Conservation (phyloP, 2,329 filamentous ascomycete genomes). For the Fusarium musae region DNA sequence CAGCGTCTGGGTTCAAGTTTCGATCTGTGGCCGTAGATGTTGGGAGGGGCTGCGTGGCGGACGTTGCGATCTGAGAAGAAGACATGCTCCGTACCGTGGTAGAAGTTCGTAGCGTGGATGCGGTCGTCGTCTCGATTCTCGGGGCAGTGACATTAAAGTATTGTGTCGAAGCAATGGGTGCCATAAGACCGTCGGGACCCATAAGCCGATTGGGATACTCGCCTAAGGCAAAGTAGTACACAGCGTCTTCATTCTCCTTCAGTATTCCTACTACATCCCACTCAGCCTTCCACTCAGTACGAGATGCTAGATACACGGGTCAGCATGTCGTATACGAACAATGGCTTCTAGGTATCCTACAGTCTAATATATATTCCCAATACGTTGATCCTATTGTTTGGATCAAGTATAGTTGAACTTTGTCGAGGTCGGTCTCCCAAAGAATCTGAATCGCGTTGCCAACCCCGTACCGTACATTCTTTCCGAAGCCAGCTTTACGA, state of each 20-base stretch:
- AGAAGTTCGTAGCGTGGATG: neutral
- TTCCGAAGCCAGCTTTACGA: rapidly evolving
- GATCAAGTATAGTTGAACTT: rapidly evolving
- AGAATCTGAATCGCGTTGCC: neutral
- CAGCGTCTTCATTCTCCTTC: neutral
- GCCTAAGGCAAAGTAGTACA: neutral
- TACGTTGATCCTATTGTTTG: rapidly evolving
- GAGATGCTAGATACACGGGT: neutral
- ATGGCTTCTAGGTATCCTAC: neutral
- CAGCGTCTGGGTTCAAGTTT: rapidly evolving
- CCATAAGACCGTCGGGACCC: no score
- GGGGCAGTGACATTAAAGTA: neutral
- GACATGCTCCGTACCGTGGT: neutral
- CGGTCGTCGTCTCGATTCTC: rapidly evolving
- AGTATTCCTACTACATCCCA: rapidly evolving
- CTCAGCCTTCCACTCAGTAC: neutral
- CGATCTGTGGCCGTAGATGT: neutral
- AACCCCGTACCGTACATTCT: neutral
- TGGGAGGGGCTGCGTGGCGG: rapidly evolving
- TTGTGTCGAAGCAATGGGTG: neutral
- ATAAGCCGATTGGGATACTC: no score
- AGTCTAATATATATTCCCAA: neutral
- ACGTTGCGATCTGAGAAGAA: rapidly evolving
- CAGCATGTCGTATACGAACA: rapidly evolving
- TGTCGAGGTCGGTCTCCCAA: neutral